Conservation (phyloP, 495 filamentous ascomycete genomes). For the Hypomontagnella submonticulosa region DNA sequence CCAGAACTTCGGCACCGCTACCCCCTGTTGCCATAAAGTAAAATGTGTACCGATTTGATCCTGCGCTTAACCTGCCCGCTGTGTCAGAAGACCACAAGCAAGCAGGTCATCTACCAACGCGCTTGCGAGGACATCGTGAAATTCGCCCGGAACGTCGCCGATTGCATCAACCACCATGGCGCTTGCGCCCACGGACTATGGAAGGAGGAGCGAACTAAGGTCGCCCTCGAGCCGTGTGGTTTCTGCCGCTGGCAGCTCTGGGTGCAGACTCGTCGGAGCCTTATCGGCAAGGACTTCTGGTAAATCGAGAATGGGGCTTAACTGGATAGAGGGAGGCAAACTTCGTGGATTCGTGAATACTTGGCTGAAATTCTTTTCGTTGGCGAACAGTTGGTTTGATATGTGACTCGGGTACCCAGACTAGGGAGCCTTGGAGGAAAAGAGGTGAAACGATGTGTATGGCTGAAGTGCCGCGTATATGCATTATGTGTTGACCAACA, state of each 20-base stretch:
- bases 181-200: conserved; percentile 2
- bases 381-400: too few relatives aligned
- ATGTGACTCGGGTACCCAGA: too few relatives aligned
- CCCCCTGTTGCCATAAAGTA: neutral
- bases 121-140: conserved; percentile 10
- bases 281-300: conserved; percentile 15
- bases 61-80: conserved; percentile 10
- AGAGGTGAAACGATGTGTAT: neutral
- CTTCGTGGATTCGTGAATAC: too few relatives aligned
- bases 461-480: neutral
- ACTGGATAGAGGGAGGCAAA: too few relatives aligned
- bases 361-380: too few relatives aligned
- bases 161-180: neutral
- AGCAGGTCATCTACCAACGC: conserved; percentile 16
- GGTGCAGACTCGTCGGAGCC: neutral
- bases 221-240: conserved; percentile 13
- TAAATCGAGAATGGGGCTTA: neutral
- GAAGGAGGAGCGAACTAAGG: neutral
- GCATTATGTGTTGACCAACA: neutral
- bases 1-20: too few relatives aligned
- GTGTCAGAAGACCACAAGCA: conserved; percentile 4
- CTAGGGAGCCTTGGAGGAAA: neutral
- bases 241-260: conserved; percentile 33
- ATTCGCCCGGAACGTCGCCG: neutral
- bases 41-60: conserved; percentile 26